Percentiles rank a stretch among this genome's conserved stretches.
Conservation (phyloP, 805 yeast genomes). For the Kazachstania taianensis region DNA sequence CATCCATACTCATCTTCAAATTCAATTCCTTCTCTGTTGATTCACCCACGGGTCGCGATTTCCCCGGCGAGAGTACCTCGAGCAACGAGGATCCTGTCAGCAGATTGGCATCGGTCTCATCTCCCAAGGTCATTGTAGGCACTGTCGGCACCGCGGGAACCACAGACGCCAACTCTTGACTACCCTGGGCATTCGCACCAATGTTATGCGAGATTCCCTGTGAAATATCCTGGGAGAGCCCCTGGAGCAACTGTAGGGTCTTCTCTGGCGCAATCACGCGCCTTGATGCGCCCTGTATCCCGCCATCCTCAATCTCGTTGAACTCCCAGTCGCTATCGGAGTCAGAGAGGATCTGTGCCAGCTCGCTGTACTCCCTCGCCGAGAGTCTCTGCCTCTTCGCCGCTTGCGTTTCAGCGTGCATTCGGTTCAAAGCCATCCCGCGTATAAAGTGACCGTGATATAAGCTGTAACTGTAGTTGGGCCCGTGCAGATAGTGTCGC, state of each 20-base stretch:
- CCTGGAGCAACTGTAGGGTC: neutral
- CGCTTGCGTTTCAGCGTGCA: too few species aligned
- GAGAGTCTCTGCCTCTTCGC: conserved; percentile 6
- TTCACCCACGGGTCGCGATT: neutral
- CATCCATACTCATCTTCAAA: too few species aligned
- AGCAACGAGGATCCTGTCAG: neutral
- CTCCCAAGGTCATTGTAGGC: neutral
- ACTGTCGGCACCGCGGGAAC: neutral
- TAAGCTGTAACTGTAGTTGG: neutral
- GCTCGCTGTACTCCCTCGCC: conserved; percentile 3
- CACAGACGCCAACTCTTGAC: neutral
- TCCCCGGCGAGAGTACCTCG: neutral
- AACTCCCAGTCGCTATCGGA: conserved; percentile 12
- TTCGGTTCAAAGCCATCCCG: too few species aligned
- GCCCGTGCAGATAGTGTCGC: neutral
- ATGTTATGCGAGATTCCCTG: neutral
- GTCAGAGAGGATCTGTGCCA: conserved; percentile 6
- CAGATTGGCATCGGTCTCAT: neutral
- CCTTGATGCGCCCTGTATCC: too few species aligned
- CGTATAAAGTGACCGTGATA: too few species aligned
- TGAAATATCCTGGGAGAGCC: neutral
- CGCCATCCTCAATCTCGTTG: neutral
- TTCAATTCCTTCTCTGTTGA: neutral
- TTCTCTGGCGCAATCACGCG: neutral
- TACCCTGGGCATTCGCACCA: neutral